Percentiles rank a stretch among this genome's conserved stretches.
Evolutionary conservation across 75 land plant genomes (phyloP).

Genomic region (Picea sitchensis): DNA sequence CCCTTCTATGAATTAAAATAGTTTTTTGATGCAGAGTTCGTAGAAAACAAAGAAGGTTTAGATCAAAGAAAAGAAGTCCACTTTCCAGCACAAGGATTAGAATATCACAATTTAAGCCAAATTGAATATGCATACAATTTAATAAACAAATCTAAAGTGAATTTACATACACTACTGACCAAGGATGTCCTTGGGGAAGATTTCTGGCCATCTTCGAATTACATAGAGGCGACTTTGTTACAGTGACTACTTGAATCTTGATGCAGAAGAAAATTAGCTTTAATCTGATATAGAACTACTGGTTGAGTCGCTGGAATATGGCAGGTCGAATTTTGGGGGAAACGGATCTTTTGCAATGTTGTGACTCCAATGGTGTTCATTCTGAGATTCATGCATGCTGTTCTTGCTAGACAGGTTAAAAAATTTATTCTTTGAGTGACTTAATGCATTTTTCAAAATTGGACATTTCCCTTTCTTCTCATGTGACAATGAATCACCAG

Average conservation of each 20-base stretch:
- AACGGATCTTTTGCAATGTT: not conserved
- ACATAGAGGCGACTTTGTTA: not conserved
- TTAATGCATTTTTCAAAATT: not conserved
- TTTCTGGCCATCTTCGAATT: too few species aligned
- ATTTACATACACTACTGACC: too few species aligned
- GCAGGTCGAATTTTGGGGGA: not conserved
- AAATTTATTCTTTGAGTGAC: not conserved
- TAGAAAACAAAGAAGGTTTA: too few species aligned
- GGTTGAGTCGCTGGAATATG: not conserved
- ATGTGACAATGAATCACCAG: slow-evolving; percentile 10
- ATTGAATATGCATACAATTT: too few species aligned
- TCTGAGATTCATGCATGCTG: not conserved
- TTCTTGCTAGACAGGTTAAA: not conserved
- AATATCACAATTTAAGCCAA: too few species aligned
- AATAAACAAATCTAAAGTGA: too few species aligned
- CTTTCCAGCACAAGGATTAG: too few species aligned
- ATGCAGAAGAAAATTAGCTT: not conserved
- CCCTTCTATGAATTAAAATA: too few species aligned
- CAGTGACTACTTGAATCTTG: not conserved
- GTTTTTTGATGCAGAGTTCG: too few species aligned
- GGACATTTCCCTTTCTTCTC: not conserved
- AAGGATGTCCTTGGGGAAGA: too few species aligned
- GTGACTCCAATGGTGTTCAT: not conserved
- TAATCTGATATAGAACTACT: not conserved
- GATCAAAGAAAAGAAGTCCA: too few species aligned